These are phyloP conservation scores for Hypoxylon sp. DNA, from an alignment of 2,329 filamentous ascomycete species.

Conservation along the genomic window DNA sequence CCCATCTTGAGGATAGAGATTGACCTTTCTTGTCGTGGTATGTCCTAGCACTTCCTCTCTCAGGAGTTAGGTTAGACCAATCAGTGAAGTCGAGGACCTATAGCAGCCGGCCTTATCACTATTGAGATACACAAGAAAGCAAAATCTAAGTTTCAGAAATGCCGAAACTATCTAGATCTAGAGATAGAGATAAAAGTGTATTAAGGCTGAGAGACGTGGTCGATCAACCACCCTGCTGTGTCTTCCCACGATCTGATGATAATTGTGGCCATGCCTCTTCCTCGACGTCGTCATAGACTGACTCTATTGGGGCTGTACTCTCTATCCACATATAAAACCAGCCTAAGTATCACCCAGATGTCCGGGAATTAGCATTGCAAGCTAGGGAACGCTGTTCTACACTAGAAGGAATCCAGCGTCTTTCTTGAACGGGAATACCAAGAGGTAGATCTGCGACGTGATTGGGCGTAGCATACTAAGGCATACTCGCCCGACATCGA, in stretches of 20 bases:
- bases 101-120: background rate
- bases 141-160: background rate
- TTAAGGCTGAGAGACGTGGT: background rate
- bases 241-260: background rate
- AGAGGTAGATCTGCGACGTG: constrained; percentile 1
- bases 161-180: background rate
- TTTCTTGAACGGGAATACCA: background rate
- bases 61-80: background rate
- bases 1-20: background rate
- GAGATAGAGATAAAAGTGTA: background rate
- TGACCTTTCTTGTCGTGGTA: background rate
- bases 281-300: background rate
- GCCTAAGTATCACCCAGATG: background rate
- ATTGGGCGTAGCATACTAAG: constrained; percentile 3
- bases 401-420: background rate
- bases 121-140: background rate
- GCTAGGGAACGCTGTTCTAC: background rate
- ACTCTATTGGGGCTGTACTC: background rate
- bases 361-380: background rate
- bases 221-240: background rate
- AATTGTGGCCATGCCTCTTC: constrained; percentile 4
- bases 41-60: background rate
- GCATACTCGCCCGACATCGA: background rate
- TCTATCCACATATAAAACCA: background rate
- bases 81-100: background rate